Evolutionary conservation across 352 stramenopile genomes (phyloP), one percentile per base, ranked within the genome.

Genomic region (Pythium brassicae): DNA sequence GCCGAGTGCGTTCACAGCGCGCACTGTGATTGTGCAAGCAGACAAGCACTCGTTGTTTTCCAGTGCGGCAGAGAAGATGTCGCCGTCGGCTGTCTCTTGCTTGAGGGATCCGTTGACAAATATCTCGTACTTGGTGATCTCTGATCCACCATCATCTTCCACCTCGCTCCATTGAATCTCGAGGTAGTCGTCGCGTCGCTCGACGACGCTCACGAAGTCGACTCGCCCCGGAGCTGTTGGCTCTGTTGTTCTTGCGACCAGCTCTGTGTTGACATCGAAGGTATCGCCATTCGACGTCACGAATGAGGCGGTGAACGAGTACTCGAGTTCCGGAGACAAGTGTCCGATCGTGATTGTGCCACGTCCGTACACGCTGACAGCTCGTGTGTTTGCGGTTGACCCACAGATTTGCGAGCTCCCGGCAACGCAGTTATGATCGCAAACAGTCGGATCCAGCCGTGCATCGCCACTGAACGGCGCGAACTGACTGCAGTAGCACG

Each of bases 81-180:
- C 46, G 29, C 63, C 70, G 46, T 68, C 47, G 0, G 26, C 40
- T 14, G 63, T 77, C 12, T 63, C 32, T 6, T 48, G 39, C 4
- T 61, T 35, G 1, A 78, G 27, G 7, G 63, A 72, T 3, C 72
- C 74, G 44, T 88, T 83, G 29, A 80, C 20, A 45, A 76, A 83
- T 0, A 85, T 22, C 15, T 78, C 22, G 32, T 86, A 86, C 14
- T 49, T 54, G n/a, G 55, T 12, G 15, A 85, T 66, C 15, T 52
- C 19, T 1, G 57, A 59, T 3, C 78, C 78, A 48, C 78, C 78
- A 20, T 75, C 51, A 37, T 88, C 78, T 19, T 71, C 42, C 5
- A 69, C 57, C 6, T 59, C 47, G 20, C 52, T 65, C 78, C 78
- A 86, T 20, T 83, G 72, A 22, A 86, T 46, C 49, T 85, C 75